Evolutionary conservation across 2,329 filamentous ascomycete species (phyloP).

Genomic region (Pseudocercospora eumusae): DNA sequence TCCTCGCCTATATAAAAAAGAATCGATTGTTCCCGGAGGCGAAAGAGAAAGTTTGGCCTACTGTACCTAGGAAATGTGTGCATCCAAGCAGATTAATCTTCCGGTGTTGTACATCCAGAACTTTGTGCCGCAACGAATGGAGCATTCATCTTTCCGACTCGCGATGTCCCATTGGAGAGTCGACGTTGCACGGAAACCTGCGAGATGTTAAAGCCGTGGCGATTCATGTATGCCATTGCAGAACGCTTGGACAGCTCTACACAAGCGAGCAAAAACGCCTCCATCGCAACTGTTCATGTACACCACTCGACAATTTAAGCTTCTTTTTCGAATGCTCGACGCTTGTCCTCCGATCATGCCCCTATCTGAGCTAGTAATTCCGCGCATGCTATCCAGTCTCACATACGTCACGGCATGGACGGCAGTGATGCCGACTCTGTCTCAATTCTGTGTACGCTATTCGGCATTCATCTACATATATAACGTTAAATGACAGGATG

Average conservation of each 20-base stretch:
- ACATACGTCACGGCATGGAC: background rate
- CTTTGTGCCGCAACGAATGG: too few relatives aligned
- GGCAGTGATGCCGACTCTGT: background rate
- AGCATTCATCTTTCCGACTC: too few relatives aligned
- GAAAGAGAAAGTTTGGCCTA: too few relatives aligned
- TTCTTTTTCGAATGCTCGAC: slow-evolving; percentile 1
- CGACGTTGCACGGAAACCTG: too few relatives aligned
- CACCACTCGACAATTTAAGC: background rate
- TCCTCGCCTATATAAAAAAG: background rate
- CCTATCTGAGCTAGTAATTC: too few relatives aligned
- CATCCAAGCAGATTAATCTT: too few relatives aligned
- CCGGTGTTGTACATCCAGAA: too few relatives aligned
- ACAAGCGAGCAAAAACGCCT: background rate
- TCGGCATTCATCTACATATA: background rate
- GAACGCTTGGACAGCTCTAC: background rate
- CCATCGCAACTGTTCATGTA: background rate
- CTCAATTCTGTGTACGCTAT: background rate
- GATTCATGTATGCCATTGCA: background rate
- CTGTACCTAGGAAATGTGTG: too few relatives aligned
- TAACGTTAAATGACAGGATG: background rate
- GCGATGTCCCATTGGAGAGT: too few relatives aligned
- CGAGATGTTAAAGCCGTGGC: too few relatives aligned
- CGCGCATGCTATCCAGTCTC: background rate
- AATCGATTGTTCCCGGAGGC: background rate
- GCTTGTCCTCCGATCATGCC: background rate